Base-by-base conservation (phyloP, 2,329 filamentous ascomycete genomes). In the Ceratocystis smalleyi region DNA sequence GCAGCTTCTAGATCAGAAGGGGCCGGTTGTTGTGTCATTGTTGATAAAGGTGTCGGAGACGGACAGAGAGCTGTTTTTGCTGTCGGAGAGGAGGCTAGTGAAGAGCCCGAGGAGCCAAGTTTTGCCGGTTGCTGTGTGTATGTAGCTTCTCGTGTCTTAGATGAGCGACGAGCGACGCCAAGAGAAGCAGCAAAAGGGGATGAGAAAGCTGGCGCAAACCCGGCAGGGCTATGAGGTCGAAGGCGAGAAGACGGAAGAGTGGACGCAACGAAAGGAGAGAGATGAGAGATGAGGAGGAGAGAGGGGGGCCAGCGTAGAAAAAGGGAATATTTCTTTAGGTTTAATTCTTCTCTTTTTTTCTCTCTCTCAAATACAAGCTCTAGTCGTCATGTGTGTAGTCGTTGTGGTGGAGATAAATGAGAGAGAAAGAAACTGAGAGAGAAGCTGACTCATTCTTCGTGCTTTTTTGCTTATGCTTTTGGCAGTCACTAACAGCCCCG, bases 21-120 rank as follows among this genome's bases (percentile, higher is more conserved):
- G 15, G 55, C 15, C 22, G 65, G 55, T 45, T 47, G 35, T 63
- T 64, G 63, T 45, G 63, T 55, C 63, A 64, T 64, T 51, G 30
- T 19, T 10, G 32, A 49, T 15, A 4, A 10, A 17, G 10, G 17
- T 55, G n/a, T 19, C 8, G 51, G 6, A 12, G 49, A 54, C 49
- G 10, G 49, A 54, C 19, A 5, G n/a, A 22, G 17, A 47, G 45
- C 17, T 47, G n/a, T 47, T 7, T 7, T 47, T 1, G 45, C 45
- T 7, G n/a, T 47, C 45, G 45, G 45, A 10, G 45, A 8, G 17
- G 5, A n/a, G 45, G n/a, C 45, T 47, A 47, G 2, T 47, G 35
- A 15, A 40, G 35, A 4, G 10, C 35, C 35, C 4, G 15, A 40
- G 35, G 35, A 4, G 5, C 3, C 35, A 40, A 5, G 10, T 12